These are phyloP conservation scores for Chytriomyces confervae DNA, from an alignment of 192 early-diverging fungal species.

Conservation along the genomic window DNA sequence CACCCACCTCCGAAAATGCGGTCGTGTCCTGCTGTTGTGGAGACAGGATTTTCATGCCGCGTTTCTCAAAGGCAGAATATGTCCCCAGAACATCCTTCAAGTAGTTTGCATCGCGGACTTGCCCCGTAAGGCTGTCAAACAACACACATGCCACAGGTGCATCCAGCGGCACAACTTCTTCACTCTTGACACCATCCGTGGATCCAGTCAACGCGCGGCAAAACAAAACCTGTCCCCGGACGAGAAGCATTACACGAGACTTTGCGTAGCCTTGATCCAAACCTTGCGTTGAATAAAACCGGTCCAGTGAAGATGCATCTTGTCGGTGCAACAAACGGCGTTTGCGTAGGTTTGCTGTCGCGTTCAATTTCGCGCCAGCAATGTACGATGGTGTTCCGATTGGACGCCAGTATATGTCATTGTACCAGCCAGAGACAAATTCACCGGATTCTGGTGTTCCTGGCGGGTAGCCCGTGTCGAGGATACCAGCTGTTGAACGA, in stretches of 20 bases:
- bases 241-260: constrained; percentile 10
- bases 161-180: neutral
- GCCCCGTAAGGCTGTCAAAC: constrained; percentile 7
- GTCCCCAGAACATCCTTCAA: constrained; percentile 10
- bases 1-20: constrained; percentile 3
- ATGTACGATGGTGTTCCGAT: neutral
- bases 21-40: neutral
- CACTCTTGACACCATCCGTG: neutral
- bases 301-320: neutral
- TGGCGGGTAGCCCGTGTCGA: constrained; percentile 4
- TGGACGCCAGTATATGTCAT: constrained; percentile 15
- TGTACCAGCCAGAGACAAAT: constrained; percentile 26
- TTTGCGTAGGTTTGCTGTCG: neutral
- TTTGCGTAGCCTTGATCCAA: constrained; percentile 22
- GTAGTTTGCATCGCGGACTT: constrained; percentile 4
- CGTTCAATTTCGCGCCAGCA: neutral
- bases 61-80: neutral
- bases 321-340: neutral
- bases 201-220: constrained; percentile 18
- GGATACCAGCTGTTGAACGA: neutral
- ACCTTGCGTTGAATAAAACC: constrained; percentile 18
- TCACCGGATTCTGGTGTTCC: constrained; percentile 2
- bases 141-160: constrained; percentile 28
- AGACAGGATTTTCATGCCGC: neutral
- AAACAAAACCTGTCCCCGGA: constrained; percentile 12